Conservation (phyloP, 768 basidiomycete genomes). For the Russula abietina region DNA sequence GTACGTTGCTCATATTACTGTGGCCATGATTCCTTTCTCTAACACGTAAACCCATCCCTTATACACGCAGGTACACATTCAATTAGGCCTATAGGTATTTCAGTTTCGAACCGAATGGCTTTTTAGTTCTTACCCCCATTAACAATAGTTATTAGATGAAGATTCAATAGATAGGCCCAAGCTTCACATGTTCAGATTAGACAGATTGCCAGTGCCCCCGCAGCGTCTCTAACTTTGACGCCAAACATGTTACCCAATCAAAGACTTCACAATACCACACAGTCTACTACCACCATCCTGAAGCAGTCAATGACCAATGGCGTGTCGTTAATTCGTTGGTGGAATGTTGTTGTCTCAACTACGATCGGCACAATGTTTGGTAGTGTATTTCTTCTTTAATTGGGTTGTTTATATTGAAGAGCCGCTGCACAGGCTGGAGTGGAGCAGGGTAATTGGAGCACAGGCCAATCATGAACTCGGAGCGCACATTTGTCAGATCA, state of each 20-base stretch:
- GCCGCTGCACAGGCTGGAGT: constrained; percentile 1
- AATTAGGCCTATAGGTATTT: too few species aligned
- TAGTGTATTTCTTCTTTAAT: not conserved
- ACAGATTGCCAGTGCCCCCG: constrained; percentile 72
- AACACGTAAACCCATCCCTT: too few species aligned
- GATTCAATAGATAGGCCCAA: constrained; percentile 59
- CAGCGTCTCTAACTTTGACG: constrained; percentile 56
- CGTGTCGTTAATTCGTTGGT: not conserved
- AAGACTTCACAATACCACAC: constrained; percentile 45
- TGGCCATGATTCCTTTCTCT: not conserved
- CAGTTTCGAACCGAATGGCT: constrained; percentile 63
- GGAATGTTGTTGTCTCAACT: not conserved
- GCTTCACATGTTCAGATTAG: constrained; percentile 71
- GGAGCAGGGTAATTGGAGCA: constrained; percentile 6
- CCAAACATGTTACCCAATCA: constrained; percentile 86
- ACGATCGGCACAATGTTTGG: constrained; percentile 9
- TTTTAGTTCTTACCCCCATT: constrained; percentile 69
- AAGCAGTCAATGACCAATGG: not conserved
- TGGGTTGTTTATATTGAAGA: not conserved
- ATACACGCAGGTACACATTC: too few species aligned
- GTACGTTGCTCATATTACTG: constrained; percentile 38
- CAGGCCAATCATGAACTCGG: constrained; percentile 14
- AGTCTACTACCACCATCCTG: not conserved
- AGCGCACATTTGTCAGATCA: constrained; percentile 14
- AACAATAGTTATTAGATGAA: constrained; percentile 87